Percentiles rank a stretch among this genome's conserved stretches.
Conservation (phyloP, 352 stramenopile genomes). For the Aphanomyces cochlioides region DNA sequence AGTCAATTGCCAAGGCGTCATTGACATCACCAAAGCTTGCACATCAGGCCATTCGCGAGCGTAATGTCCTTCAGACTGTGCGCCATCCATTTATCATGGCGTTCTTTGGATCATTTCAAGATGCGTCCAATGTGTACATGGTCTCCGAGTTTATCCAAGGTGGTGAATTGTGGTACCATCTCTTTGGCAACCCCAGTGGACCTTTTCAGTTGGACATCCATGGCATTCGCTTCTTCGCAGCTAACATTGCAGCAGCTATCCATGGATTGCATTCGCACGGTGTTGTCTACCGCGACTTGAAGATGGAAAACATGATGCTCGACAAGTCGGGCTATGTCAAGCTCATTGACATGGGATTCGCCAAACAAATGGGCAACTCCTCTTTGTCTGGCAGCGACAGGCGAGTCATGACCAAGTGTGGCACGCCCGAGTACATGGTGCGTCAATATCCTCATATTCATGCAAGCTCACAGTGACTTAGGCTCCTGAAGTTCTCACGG, state of each 20-base stretch:
- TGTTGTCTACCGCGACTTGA: slow-evolving; percentile 85
- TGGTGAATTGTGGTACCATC: slow-evolving; percentile 19
- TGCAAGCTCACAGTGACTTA: not conserved
- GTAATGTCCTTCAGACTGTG: slow-evolving; percentile 7
- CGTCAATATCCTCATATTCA: not conserved
- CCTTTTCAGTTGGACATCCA: not conserved
- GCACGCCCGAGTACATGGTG: slow-evolving; percentile 30
- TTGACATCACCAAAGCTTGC: slow-evolving; percentile 16
- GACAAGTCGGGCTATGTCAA: slow-evolving; percentile 81
- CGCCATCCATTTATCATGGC: slow-evolving; percentile 10
- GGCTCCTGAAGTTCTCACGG: slow-evolving; percentile 18
- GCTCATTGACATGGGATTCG: slow-evolving; percentile 86
- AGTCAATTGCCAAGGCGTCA: slow-evolving; percentile 12
- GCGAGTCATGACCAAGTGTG: slow-evolving; percentile 15
- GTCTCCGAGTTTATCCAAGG: slow-evolving; percentile 22
- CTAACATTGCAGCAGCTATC: slow-evolving; percentile 78
- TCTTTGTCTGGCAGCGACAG: slow-evolving; percentile 9
- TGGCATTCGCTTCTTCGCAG: slow-evolving; percentile 73
- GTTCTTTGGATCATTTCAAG: slow-evolving; percentile 21
- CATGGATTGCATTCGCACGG: slow-evolving; percentile 79
- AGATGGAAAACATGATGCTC: slow-evolving; percentile 87
- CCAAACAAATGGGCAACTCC: slow-evolving; percentile 51
- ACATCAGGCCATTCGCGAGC: slow-evolving; percentile 11
- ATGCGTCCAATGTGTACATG: slow-evolving; percentile 20
- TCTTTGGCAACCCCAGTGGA: not conserved